Base-by-base conservation (phyloP, 768 basidiomycete genomes). In the Boletus subcaerulescens region DNA sequence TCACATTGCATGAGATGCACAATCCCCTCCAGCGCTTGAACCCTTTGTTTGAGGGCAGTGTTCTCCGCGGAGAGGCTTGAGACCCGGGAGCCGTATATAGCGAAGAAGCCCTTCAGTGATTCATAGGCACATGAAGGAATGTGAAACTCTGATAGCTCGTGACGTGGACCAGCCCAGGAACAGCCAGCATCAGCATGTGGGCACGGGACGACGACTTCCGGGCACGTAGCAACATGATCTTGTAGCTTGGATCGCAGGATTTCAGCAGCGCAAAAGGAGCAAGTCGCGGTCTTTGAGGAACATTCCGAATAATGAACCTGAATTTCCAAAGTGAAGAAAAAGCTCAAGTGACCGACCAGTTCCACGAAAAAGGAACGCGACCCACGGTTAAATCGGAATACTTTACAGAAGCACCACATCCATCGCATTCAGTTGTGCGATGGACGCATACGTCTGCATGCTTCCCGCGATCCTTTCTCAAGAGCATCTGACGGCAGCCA, bases 61-160 rank as follows among this genome's bases (percentile, higher is more conserved):
- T 93, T 93, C 65, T 93, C 88, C 52, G 83, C 77, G 38, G 75
- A 73, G 4, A 91, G 72, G 12, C 72, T 58, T 4, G 75, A 71
- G 13, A 76, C 65, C 47, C 73, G 74, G 40, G 71, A 55, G 39
- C 67, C 69, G 58, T 80, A 74, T 33, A 80, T 55, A 4, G 74
- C 56, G 50, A 87, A 78, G 67, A 86, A 85, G 32, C 80, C 83
- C 61, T 82, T 82, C 60, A 88, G 74, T 5, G 74, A 73, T 63
- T 85, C 83, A 62, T 86, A 87, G 8, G 83, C 68, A 62, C 86
- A 87, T 0, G 70, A 58, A 5, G 59, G 51, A 29, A 71, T 51
- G 57, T 86, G 84, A 10, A 65, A 41, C 18, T 70, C 58, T 4
- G 61, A 48, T 8, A 80, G 59, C 7, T 65, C 56, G 33, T 58